phyloP scores from a whole-genome alignment of 164 flowering plant species.

The Chimonanthus praecox region DNA sequence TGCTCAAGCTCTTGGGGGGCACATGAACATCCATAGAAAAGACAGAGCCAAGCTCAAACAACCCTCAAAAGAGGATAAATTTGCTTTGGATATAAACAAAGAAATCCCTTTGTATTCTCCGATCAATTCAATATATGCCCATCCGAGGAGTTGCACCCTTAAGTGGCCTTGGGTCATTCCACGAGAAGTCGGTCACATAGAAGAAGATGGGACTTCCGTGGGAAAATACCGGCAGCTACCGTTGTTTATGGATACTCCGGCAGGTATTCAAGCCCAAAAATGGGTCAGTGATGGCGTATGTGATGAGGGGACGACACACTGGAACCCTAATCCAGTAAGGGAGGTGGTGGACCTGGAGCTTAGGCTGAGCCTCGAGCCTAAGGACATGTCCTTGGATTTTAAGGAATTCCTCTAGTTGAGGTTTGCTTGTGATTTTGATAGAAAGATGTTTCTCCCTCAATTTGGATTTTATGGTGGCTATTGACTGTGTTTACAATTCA shows the following conservation, averaged over 20 bases:
- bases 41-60: conserved; percentile 45
- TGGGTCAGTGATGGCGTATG: not conserved
- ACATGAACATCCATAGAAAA: conserved; percentile 47
- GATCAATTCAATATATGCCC: not conserved
- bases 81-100: conserved; percentile 11
- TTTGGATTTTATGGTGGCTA: too few species aligned
- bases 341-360: conserved; percentile 49
- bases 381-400: conserved; percentile 6
- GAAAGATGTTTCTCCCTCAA: not conserved
- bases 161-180: conserved; percentile 1
- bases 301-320: conserved; percentile 10
- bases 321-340: conserved; percentile 1
- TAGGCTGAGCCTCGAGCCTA: conserved; percentile 42
- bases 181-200: not conserved
- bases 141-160: not conserved
- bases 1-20: conserved; percentile 47
- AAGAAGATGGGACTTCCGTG: not conserved
- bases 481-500: too few species aligned
- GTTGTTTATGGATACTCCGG: conserved; percentile 21
- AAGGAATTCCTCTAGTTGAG: conserved; percentile 20
- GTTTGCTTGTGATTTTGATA: not conserved
- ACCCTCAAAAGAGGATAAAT: conserved; percentile 9
- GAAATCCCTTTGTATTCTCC: not conserved
- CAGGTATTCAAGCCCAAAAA: not conserved
- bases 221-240: conserved; percentile 20